A percentile compares a stretch with the other conserved stretches of the same genome.
These are phyloP conservation scores for Fusarium begoniae DNA, from an alignment of 2,329 filamentous ascomycete species.

Conservation along the genomic window DNA sequence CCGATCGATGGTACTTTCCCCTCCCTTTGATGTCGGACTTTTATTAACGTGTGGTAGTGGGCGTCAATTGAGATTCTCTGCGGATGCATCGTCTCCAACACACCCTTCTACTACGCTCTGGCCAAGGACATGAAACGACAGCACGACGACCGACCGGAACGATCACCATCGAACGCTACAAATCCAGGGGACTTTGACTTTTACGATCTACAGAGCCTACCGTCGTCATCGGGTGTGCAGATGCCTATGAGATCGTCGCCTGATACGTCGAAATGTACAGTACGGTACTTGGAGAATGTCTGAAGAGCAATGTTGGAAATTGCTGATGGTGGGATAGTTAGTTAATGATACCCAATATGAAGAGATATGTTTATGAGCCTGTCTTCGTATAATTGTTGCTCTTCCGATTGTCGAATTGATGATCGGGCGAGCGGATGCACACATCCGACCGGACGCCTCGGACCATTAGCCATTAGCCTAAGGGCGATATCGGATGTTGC, in stretches of 20 bases:
- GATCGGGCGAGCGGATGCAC: neutral
- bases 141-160: constrained; percentile 34
- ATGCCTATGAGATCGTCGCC: neutral
- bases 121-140: constrained; percentile 41
- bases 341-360: constrained; percentile 12
- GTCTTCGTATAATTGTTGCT: neutral
- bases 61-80: constrained; percentile 47
- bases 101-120: constrained; percentile 44
- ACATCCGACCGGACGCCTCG: neutral
- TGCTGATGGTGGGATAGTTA: neutral
- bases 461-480: neutral
- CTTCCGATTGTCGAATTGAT: neutral
- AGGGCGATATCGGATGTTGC: neutral
- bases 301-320: neutral
- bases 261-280: neutral
- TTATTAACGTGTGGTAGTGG: constrained; percentile 33
- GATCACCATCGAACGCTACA: constrained; percentile 19
- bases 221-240: constrained; percentile 1
- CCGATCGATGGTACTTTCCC: constrained; percentile 39
- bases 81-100: constrained; percentile 46
- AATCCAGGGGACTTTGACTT: constrained; percentile 16
- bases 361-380: neutral
- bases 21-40: rapidly evolving
- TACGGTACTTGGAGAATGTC: constrained; percentile 8
- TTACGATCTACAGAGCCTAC: constrained; percentile 27